These are phyloP conservation scores for Echites panduratus DNA, from an alignment of 257 asterid genomes.

Conservation along the genomic window DNA sequence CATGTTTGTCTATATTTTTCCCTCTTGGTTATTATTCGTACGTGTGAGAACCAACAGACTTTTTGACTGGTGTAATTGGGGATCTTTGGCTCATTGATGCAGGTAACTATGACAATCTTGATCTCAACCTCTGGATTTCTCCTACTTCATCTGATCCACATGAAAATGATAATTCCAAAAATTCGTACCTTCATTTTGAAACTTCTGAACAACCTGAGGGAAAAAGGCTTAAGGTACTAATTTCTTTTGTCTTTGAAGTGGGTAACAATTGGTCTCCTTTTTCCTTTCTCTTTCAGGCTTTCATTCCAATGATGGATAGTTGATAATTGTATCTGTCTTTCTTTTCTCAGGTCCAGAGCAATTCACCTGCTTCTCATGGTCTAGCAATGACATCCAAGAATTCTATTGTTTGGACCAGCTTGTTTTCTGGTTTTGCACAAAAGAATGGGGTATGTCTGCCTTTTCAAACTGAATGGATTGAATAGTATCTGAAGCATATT, in stretches of 20 bases:
- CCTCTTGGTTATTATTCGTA: neutral
- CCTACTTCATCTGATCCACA: slow-evolving; percentile 40
- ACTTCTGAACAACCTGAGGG: slow-evolving; percentile 36
- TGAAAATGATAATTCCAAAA: slow-evolving; percentile 26
- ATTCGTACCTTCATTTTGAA: slow-evolving; percentile 26
- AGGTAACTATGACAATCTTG: slow-evolving; percentile 60
- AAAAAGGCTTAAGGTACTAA: slow-evolving; percentile 51
- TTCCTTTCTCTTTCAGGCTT: neutral
- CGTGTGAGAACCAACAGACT: neutral
- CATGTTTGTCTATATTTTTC: neutral
- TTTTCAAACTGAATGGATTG: neutral
- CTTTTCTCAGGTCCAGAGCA: slow-evolving; percentile 38
- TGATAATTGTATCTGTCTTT: neutral
- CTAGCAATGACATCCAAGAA: slow-evolving; percentile 36
- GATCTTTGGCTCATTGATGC: slow-evolving; percentile 19
- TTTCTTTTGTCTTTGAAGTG: slow-evolving; percentile 2
- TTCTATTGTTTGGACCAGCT: slow-evolving; percentile 41
- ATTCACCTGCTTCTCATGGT: slow-evolving; percentile 39
- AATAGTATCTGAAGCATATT: neutral
- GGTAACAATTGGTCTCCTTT: neutral
- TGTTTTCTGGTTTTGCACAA: slow-evolving; percentile 44
- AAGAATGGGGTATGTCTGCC: slow-evolving; percentile 39
- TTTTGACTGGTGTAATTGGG: slow-evolving; percentile 8
- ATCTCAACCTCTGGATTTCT: slow-evolving; percentile 86
- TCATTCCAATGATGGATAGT: neutral